Percentiles rank a stretch among this genome's conserved stretches.
phyloP scores from a whole-genome alignment of 2,329 filamentous ascomycete genomes.

The Pyrenophora seminiperda region DNA sequence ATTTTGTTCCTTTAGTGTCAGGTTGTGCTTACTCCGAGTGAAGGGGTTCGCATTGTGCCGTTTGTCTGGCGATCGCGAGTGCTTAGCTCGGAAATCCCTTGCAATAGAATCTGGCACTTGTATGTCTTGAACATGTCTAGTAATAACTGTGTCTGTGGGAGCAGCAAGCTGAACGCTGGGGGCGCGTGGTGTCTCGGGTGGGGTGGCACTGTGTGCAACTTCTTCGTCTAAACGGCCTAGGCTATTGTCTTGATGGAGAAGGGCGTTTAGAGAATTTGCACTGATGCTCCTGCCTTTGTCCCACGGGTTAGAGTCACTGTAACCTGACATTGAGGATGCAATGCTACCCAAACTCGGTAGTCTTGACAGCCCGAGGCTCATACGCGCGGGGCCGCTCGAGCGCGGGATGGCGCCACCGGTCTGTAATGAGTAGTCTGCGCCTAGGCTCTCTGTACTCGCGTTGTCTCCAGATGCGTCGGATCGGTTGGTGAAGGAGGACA shows the following conservation, averaged over 20 bases:
- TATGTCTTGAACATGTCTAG: slow-evolving; percentile 86
- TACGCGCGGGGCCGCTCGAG: slow-evolving; percentile 44
- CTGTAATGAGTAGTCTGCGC: slow-evolving; percentile 80
- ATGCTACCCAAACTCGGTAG: slow-evolving; percentile 89
- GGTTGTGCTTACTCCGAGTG: slow-evolving; percentile 49
- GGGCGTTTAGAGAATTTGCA: slow-evolving; percentile 41
- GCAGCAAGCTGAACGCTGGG: slow-evolving; percentile 58
- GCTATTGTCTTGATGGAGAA: slow-evolving; percentile 51
- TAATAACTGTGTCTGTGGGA: slow-evolving; percentile 85
- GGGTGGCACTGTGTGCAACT: slow-evolving; percentile 53
- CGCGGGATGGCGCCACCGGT: slow-evolving; percentile 74
- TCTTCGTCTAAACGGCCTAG: slow-evolving; percentile 67
- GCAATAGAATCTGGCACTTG: slow-evolving; percentile 88
- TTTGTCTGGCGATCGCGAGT: slow-evolving; percentile 67
- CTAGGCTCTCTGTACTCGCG: slow-evolving; percentile 76
- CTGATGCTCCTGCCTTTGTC: slow-evolving; percentile 51
- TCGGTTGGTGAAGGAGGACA: slow-evolving; percentile 60
- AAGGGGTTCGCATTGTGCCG: slow-evolving; percentile 49
- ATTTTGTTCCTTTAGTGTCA: slow-evolving; percentile 96
- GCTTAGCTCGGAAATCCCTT: slow-evolving; percentile 80
- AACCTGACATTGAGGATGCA: slow-evolving; percentile 70
- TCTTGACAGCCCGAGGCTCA: slow-evolving; percentile 67
- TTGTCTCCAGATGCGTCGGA: slow-evolving; percentile 63
- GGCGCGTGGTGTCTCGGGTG: slow-evolving; percentile 72
- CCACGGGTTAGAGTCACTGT: slow-evolving; percentile 54